Conservation (phyloP, 805 yeast genomes). For the Saturnispora quitensis region DNA sequence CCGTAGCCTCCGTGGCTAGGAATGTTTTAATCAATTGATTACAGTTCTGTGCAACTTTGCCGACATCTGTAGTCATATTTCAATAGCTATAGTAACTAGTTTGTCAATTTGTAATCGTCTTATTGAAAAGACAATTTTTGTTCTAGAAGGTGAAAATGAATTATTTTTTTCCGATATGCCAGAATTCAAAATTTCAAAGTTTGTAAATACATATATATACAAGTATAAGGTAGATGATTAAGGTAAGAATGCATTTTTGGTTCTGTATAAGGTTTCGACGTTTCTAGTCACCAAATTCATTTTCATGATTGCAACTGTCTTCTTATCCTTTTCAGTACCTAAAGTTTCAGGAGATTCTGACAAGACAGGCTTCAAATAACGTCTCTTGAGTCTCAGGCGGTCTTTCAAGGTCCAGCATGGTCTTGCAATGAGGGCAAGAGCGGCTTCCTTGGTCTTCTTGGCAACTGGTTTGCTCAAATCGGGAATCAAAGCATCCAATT, state of each 20-base stretch:
- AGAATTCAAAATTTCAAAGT: not conserved
- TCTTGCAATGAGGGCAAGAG: constrained; percentile 36
- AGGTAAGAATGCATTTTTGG: constrained; percentile 38
- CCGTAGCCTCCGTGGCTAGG: not conserved
- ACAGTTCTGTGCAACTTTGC: not conserved
- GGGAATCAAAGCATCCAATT: constrained; percentile 16
- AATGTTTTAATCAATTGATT: not conserved
- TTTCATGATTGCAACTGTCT: constrained; percentile 41
- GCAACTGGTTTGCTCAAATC: constrained; percentile 23
- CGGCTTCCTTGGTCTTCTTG: constrained; percentile 31
- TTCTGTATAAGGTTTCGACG: constrained; percentile 46
- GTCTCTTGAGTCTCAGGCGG: constrained; percentile 33
- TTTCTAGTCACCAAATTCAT: constrained; percentile 51
- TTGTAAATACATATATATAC: not conserved
- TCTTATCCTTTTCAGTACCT: constrained; percentile 33
- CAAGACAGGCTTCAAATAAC: constrained; percentile 45
- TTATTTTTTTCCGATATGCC: not conserved
- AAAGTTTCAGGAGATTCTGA: constrained; percentile 38
- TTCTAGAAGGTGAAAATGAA: not conserved
- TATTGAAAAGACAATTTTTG: not conserved
- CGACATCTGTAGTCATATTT: not conserved
- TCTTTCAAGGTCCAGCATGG: constrained; percentile 30
- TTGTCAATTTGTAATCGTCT: not conserved
- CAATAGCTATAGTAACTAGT: not conserved
- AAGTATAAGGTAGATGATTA: not conserved